Conservation (phyloP, 2,329 filamentous ascomycete genomes). For the Diaporthe longicolla region DNA sequence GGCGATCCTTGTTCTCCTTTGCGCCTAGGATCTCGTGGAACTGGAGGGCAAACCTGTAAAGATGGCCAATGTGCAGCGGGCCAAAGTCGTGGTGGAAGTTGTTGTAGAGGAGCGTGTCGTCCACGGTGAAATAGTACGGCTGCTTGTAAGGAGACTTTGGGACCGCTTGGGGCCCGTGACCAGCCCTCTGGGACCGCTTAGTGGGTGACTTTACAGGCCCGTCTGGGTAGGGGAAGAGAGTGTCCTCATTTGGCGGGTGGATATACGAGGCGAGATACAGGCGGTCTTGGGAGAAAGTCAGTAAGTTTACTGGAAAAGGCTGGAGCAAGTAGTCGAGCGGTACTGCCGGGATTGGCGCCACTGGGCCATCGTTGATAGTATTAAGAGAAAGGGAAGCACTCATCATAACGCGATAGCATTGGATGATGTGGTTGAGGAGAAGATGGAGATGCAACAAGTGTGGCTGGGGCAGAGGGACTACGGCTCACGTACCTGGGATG, state of each 20-base stretch:
- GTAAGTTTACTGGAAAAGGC: slow-evolving; percentile 49
- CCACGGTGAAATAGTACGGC: slow-evolving; percentile 96
- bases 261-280: slow-evolving; percentile 95
- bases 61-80: slow-evolving; percentile 94
- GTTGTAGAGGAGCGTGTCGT: slow-evolving; percentile 94
- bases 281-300: slow-evolving; percentile 76
- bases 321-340: slow-evolving; percentile 45
- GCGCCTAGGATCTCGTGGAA: slow-evolving; percentile 96
- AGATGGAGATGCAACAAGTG: background rate
- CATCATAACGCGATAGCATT: slow-evolving; percentile 14
- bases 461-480: background rate
- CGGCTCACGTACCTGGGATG: slow-evolving; percentile 80
- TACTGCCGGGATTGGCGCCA: slow-evolving; percentile 10
- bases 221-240: slow-evolving; percentile 85
- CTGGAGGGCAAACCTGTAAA: slow-evolving; percentile 95
- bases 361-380: slow-evolving; percentile 4
- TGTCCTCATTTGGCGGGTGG: slow-evolving; percentile 83
- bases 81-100: slow-evolving; percentile 99
- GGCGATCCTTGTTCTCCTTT: slow-evolving; percentile 88
- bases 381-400: background rate
- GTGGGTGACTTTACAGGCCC: slow-evolving; percentile 74
- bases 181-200: slow-evolving; percentile 79
- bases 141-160: slow-evolving; percentile 64
- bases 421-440: slow-evolving; percentile 19
- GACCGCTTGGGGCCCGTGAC: slow-evolving; percentile 67